Percentiles rank a stretch among this genome's conserved stretches.
phyloP scores from a whole-genome alignment of 305 asterid species.

The Coffea humblotiana region DNA sequence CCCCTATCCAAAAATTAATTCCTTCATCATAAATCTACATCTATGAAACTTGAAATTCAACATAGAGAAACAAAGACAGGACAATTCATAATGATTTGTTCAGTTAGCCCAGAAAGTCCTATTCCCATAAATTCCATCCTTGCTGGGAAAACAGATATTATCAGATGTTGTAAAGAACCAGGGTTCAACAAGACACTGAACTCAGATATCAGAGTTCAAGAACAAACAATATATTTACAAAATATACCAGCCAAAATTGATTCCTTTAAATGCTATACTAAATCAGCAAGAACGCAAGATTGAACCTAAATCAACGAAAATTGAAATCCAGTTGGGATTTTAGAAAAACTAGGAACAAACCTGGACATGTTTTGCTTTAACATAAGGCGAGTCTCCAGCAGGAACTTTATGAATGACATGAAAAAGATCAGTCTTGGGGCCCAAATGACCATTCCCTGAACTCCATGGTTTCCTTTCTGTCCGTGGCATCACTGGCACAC shows the following conservation, averaged over 20 bases:
- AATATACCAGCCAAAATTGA: background rate
- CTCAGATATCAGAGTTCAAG: background rate
- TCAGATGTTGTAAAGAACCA: background rate
- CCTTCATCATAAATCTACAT: background rate
- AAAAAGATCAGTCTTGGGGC: conserved; percentile 35
- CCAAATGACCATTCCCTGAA: conserved; percentile 20
- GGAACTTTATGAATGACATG: conserved; percentile 83
- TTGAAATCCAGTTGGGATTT: background rate
- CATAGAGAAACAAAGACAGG: background rate
- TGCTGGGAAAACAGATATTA: background rate
- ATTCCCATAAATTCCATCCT: background rate
- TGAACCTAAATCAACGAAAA: background rate
- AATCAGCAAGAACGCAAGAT: background rate
- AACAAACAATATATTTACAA: background rate
- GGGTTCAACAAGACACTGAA: background rate
- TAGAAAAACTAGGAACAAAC: conserved; percentile 16
- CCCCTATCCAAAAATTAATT: background rate
- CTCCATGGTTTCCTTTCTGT: conserved; percentile 52
- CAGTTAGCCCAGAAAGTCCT: background rate
- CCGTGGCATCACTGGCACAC: conserved; percentile 39
- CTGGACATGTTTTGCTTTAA: conserved; percentile 87
- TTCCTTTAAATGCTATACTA: background rate
- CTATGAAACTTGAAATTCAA: background rate
- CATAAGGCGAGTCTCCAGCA: conserved; percentile 84
- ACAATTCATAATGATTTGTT: background rate